Percentiles rank a stretch among this genome's conserved stretches.
phyloP scores from a whole-genome alignment of 83 land plant genomes.

The Picea abies region DNA sequence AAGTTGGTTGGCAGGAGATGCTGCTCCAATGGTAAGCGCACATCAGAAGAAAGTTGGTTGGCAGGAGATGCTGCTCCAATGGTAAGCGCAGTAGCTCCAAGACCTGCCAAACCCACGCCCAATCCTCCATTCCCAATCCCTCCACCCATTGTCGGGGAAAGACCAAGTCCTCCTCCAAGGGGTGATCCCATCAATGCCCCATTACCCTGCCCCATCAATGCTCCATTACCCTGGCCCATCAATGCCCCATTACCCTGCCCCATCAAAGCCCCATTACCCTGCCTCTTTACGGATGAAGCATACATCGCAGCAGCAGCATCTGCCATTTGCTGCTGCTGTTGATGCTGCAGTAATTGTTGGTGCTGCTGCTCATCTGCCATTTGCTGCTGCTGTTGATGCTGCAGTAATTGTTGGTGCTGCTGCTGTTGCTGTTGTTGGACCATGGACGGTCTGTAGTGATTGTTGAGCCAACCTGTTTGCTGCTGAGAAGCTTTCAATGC shows the following conservation, averaged over 20 bases:
- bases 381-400: slow-evolving; percentile 23
- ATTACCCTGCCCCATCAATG: not conserved
- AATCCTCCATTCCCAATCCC: slow-evolving; percentile 27
- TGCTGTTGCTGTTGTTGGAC: slow-evolving; percentile 21
- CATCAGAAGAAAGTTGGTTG: slow-evolving; percentile 39
- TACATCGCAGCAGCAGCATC: slow-evolving; percentile 33
- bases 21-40: slow-evolving; percentile 24
- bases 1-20: slow-evolving; percentile 41
- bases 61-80: slow-evolving; percentile 35
- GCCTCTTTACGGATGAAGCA: slow-evolving; percentile 29
- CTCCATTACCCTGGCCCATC: not conserved
- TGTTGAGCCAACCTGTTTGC: slow-evolving; percentile 24
- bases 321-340: slow-evolving; percentile 32
- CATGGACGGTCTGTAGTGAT: slow-evolving; percentile 18
- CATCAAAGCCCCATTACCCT: slow-evolving; percentile 20
- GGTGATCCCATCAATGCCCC: slow-evolving; percentile 5
- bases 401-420: slow-evolving; percentile 11
- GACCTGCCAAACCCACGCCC: slow-evolving; percentile 41
- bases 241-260: not conserved
- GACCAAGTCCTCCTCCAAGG: not conserved
- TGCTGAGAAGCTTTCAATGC: slow-evolving; percentile 36
- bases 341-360: slow-evolving; percentile 24
- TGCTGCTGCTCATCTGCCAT: slow-evolving; percentile 16
- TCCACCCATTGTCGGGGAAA: slow-evolving; percentile 15
- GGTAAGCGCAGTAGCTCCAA: slow-evolving; percentile 28